Evolutionary conservation across 2,329 filamentous ascomycete species (phyloP).

Genomic region (Arachnomyces sp.): DNA sequence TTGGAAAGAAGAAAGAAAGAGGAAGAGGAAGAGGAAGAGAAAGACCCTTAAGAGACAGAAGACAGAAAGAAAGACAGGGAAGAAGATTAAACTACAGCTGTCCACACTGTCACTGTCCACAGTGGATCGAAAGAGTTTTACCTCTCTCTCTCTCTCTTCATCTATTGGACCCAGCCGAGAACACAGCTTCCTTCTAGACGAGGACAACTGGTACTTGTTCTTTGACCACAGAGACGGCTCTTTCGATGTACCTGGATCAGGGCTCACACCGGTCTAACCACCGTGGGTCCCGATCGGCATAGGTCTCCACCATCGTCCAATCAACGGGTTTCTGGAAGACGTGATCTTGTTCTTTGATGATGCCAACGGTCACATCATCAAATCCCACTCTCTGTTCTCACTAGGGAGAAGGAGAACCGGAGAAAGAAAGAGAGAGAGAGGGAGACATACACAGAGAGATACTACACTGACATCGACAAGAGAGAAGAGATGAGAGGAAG

Average conservation of each 20-base stretch:
- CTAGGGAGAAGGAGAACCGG: background rate
- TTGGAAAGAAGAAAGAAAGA: background rate
- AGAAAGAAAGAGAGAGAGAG: background rate
- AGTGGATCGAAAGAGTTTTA: constrained; percentile 3
- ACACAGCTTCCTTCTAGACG: no score
- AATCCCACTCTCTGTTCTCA: no score
- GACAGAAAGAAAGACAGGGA: background rate
- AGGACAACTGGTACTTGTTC: no score
- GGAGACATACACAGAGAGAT: no score
- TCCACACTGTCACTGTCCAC: constrained; percentile 3
- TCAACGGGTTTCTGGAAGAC: constrained; percentile 3
- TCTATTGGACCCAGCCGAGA: no score
- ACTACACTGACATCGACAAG: no score
- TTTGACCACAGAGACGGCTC: no score
- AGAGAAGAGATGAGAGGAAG: no score
- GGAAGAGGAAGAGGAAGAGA: background rate
- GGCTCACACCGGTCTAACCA: no score
- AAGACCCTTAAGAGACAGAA: background rate
- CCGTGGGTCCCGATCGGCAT: no score
- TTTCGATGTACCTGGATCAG: no score
- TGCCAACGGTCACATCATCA: background rate
- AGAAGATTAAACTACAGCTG: background rate
- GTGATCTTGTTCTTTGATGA: constrained; percentile 4
- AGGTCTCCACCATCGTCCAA: background rate
- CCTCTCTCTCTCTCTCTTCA: no score